Conservation (phyloP, 371 early-diverging fungal species). For the Mucor lusitanicus region DNA sequence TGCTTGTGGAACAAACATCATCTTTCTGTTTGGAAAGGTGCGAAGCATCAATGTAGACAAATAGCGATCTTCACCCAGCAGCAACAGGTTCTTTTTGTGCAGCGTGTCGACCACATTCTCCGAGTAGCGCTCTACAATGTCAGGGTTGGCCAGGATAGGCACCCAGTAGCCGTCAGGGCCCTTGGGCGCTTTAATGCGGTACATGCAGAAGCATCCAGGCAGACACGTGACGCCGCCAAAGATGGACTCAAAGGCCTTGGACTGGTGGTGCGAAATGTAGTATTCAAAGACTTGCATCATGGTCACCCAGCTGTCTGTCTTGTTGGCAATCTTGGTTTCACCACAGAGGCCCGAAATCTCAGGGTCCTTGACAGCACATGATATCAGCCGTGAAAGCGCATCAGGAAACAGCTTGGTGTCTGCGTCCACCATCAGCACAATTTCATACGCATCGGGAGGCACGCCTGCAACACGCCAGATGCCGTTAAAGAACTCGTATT, state of each 20-base stretch:
- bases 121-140: slow-evolving; percentile 95
- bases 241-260: slow-evolving; percentile 93
- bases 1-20: slow-evolving; percentile 97
- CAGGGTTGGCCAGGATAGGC: slow-evolving; percentile 90
- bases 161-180: slow-evolving; percentile 81
- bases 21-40: slow-evolving; percentile 96
- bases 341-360: slow-evolving; percentile 84
- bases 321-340: slow-evolving; percentile 90
- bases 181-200: slow-evolving; percentile 85
- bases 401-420: slow-evolving; percentile 90
- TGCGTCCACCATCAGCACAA: slow-evolving; percentile 97
- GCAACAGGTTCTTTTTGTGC: slow-evolving; percentile 97
- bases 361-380: slow-evolving; percentile 69
- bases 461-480: slow-evolving; percentile 85
- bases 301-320: slow-evolving; percentile 82
- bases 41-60: slow-evolving; percentile 97
- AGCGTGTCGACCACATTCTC: slow-evolving; percentile 97
- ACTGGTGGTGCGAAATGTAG: slow-evolving; percentile 92
- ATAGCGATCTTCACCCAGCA: slow-evolving; percentile 99
- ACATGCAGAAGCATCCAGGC: slow-evolving; percentile 98
- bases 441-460: slow-evolving; percentile 84
- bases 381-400: slow-evolving; percentile 72
- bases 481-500: slow-evolving; percentile 92
- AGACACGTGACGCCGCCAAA: slow-evolving; percentile 97
- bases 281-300: slow-evolving; percentile 82